Evolutionary conservation across 768 basidiomycete genomes (phyloP).

Genomic region (Boletus pseudo-olivaceus): DNA sequence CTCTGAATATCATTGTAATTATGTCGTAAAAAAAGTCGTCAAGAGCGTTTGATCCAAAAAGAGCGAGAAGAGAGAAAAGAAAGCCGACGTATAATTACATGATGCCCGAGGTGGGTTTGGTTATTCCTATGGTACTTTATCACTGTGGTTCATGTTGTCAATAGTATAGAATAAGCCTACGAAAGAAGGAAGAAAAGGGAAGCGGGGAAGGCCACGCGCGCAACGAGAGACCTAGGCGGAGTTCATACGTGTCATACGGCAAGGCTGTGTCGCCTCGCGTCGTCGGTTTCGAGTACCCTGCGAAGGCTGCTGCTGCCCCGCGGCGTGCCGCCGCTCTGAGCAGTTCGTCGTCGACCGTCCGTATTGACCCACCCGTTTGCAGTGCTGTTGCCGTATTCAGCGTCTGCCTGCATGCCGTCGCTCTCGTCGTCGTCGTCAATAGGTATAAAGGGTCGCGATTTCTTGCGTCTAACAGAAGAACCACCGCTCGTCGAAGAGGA

Average conservation of each 20-base stretch:
- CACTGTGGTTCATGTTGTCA: constrained; percentile 22
- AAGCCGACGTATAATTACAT: constrained; percentile 28
- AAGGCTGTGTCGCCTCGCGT: constrained; percentile 65
- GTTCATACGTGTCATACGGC: constrained; percentile 45
- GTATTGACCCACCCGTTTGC: constrained; percentile 51
- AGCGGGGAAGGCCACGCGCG: constrained; percentile 13
- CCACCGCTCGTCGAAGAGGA: constrained; percentile 25
- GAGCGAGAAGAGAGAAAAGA: neutral
- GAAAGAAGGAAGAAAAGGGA: neutral
- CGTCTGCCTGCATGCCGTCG: constrained; percentile 71
- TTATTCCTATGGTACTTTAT: constrained; percentile 24
- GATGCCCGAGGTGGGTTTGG: constrained; percentile 9
- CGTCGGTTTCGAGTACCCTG: constrained; percentile 41
- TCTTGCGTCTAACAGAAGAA: constrained; percentile 46
- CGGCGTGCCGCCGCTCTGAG: constrained; percentile 14
- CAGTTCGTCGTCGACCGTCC: constrained; percentile 51
- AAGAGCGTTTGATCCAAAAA: constrained; percentile 5
- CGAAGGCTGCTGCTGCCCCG: constrained; percentile 27
- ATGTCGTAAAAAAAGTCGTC: constrained; percentile 28
- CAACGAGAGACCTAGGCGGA: constrained; percentile 11
- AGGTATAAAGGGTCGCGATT: constrained; percentile 45
- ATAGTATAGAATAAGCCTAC: constrained; percentile 37
- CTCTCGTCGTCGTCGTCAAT: constrained; percentile 55
- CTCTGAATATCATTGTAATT: constrained; percentile 21
- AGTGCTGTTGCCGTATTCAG: constrained; percentile 46